phyloP scores from a whole-genome alignment of 805 yeast genomes.

The Pichia nanzhaoensis region DNA sequence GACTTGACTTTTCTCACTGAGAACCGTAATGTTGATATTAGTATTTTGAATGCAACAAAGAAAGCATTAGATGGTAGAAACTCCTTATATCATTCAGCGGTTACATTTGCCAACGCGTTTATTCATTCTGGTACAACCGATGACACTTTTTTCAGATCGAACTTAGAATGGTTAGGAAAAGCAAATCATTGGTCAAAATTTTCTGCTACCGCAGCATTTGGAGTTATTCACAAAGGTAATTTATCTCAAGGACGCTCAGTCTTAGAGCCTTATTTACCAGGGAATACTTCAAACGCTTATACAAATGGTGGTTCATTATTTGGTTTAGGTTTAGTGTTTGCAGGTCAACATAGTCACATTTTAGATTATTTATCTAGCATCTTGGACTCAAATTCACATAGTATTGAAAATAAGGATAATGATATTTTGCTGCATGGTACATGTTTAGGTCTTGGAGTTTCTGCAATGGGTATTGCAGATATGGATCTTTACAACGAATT shows the following conservation, averaged over 20 bases:
- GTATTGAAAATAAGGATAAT: constrained; percentile 42
- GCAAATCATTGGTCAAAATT: constrained; percentile 99
- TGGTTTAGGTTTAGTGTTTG: constrained; percentile 89
- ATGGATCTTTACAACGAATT: constrained; percentile 71
- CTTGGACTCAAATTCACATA: constrained; percentile 50
- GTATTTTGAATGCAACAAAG: constrained; percentile 76
- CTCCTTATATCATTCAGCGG: constrained; percentile 93
- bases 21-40: constrained; percentile 80
- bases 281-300: constrained; percentile 69
- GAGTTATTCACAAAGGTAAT: constrained; percentile 95
- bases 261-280: constrained; percentile 87
- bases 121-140: constrained; percentile 96
- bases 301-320: constrained; percentile 94
- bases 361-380: constrained; percentile 71
- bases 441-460: constrained; percentile 89
- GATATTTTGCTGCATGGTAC: constrained; percentile 95
- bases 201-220: constrained; percentile 95
- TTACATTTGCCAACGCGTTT: constrained; percentile 89
- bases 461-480: constrained; percentile 89
- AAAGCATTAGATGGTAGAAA: constrained; percentile 80
- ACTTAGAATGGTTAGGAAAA: constrained; percentile 92
- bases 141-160: constrained; percentile 83
- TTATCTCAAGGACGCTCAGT: constrained; percentile 83
- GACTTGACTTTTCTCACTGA: constrained; percentile 81
- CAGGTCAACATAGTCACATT: constrained; percentile 91